A percentile compares a stretch with the other conserved stretches of the same genome.
These are phyloP conservation scores for Aureobasidium sp. DNA, from an alignment of 2,329 filamentous ascomycete genomes.

Conservation along the genomic window DNA sequence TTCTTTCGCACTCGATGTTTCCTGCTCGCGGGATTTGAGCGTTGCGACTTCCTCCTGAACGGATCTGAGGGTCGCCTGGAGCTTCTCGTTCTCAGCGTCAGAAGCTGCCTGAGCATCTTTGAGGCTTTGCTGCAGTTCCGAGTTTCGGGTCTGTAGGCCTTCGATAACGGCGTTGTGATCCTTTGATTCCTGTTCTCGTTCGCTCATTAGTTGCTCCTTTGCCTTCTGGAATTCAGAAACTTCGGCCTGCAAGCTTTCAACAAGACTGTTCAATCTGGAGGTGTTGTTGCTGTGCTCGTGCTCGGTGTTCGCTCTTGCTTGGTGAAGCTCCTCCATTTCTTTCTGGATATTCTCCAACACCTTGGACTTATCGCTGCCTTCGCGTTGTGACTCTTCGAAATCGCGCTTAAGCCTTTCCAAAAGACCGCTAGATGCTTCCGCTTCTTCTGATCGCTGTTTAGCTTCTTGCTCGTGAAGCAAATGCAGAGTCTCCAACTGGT, in stretches of 20 bases:
- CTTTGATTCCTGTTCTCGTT: constrained; percentile 10
- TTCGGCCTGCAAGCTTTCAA: constrained; percentile 7
- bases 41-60: not conserved
- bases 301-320: not conserved
- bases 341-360: constrained; percentile 17
- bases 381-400: constrained; percentile 15
- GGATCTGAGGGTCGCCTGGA: not conserved
- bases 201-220: not conserved
- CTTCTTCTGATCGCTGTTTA: constrained; percentile 7
- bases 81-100: not conserved
- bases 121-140: constrained; percentile 6
- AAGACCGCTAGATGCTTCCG: not conserved
- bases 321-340: constrained; percentile 14
- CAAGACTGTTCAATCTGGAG: not conserved
- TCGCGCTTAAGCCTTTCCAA: constrained; percentile 14
- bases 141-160: not conserved
- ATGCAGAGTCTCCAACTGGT: not conserved
- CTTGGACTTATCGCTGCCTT: constrained; percentile 17
- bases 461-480: not conserved
- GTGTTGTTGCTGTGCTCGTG: constrained; percentile 9
- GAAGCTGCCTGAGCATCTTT: not conserved
- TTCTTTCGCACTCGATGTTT: not conserved
- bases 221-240: constrained; percentile 9
- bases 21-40: not conserved
- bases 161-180: constrained; percentile 6